Evolutionary conservation across 2,329 filamentous ascomycete genomes (phyloP).

Genomic region (Clonostachys chloroleuca): DNA sequence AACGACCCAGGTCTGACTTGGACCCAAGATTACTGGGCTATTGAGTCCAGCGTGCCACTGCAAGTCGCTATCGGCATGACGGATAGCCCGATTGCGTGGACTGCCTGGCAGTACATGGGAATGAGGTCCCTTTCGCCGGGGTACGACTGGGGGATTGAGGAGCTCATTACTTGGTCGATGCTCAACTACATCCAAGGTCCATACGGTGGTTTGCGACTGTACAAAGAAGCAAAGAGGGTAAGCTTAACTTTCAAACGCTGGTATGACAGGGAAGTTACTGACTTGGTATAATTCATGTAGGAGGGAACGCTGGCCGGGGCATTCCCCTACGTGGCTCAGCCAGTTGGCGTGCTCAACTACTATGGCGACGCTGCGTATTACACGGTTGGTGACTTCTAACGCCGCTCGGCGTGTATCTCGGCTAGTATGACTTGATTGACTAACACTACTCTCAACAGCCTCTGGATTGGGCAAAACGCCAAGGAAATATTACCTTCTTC

Average conservation of each 20-base stretch:
- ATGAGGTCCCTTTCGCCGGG: conserved; percentile 1
- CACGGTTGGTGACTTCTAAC: neutral
- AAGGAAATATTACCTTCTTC: neutral
- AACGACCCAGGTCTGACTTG: neutral
- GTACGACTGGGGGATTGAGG: conserved; percentile 1
- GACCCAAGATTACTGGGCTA: neutral
- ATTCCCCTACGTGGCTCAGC: neutral
- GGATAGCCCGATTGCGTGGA: conserved; percentile 2
- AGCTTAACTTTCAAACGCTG: neutral
- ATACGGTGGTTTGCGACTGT: conserved; percentile 2
- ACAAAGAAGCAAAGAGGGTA: conserved; percentile 2
- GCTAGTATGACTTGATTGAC: neutral
- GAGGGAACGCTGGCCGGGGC: neutral
- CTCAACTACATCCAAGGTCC: conserved; percentile 2
- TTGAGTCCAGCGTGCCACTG: conserved; percentile 1
- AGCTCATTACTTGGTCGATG: conserved; percentile 2
- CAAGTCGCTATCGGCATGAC: conserved; percentile 1
- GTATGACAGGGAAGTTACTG: too few species aligned
- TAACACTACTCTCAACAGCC: neutral
- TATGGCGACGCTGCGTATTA: neutral
- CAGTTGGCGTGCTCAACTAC: neutral
- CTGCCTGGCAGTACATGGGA: conserved; percentile 1
- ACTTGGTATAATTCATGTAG: neutral
- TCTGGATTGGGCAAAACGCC: conserved; percentile 1
- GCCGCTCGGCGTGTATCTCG: too few species aligned